Percentiles rank a stretch among this genome's conserved stretches.
Evolutionary conservation across 2,329 filamentous ascomycete species (phyloP).

Genomic region (Colletotrichum musicola): DNA sequence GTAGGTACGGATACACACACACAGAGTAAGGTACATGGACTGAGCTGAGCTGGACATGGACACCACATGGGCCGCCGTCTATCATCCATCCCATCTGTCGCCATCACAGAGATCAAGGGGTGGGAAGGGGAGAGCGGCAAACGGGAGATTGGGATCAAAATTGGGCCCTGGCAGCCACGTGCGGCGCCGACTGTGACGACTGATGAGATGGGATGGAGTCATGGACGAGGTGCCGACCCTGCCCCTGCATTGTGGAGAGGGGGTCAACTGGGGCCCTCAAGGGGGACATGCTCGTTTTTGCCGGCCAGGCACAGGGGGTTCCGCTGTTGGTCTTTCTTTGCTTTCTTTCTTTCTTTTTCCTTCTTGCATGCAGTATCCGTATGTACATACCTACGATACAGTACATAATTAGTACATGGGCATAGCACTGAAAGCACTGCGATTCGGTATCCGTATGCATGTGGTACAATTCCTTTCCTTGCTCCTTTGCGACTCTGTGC

Average conservation of each 20-base stretch:
- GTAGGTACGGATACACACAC: no score
- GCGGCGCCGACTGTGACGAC: conserved; percentile 38
- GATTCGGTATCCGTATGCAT: no score
- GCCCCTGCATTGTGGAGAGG: conserved; percentile 35
- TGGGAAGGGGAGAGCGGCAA: conserved; percentile 11
- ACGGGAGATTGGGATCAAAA: conserved; percentile 45
- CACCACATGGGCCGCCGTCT: not conserved
- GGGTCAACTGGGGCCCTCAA: no score
- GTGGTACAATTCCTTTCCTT: no score
- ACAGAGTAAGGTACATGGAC: no score
- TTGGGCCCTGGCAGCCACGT: conserved; percentile 47
- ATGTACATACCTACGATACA: no score
- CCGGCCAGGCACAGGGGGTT: conserved; percentile 7
- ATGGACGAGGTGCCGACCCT: conserved; percentile 30
- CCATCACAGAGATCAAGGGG: conserved; percentile 12
- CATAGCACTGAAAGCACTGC: no score
- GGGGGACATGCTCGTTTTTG: conserved; percentile 22
- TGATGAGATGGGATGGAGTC: conserved; percentile 34
- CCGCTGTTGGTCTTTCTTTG: conserved; percentile 12
- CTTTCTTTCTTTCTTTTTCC: not conserved
- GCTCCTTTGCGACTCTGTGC: conserved; percentile 4
- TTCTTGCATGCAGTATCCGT: no score
- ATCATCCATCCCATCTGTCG: not conserved
- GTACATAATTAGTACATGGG: no score
- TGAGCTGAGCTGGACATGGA: not conserved